A percentile compares a stretch with the other conserved stretches of the same genome.
These are phyloP conservation scores for Metarhizium guizhouense DNA, from an alignment of 2,329 filamentous ascomycete species.

Conservation along the genomic window DNA sequence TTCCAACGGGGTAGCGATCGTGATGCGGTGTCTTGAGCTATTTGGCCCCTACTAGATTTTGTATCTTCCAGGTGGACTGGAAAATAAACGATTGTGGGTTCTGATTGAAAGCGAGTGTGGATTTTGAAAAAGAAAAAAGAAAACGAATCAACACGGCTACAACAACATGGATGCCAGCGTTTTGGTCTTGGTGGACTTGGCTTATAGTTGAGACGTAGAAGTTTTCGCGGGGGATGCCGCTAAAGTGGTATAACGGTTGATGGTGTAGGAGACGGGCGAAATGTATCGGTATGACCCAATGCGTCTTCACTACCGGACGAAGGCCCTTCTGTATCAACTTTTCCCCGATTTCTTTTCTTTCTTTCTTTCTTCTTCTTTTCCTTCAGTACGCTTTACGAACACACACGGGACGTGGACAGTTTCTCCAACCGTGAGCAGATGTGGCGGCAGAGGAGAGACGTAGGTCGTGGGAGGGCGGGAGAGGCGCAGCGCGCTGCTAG, in stretches of 20 bases:
- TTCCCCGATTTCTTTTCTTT: not conserved
- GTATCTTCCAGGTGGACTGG: not conserved
- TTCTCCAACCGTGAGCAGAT: not conserved
- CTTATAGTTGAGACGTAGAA: not conserved
- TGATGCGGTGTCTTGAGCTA: constrained; percentile 14
- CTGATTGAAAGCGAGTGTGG: constrained; percentile 23
- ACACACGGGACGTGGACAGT: not conserved
- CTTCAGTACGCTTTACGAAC: not conserved
- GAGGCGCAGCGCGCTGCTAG: not conserved
- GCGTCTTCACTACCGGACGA: not conserved
- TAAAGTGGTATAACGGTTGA: not conserved
- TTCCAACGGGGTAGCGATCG: constrained; percentile 26
- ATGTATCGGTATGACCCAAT: not conserved
- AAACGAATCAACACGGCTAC: constrained; percentile 1
- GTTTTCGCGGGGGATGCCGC: not conserved
- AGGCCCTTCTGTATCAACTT: not conserved
- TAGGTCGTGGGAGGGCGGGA: not conserved
- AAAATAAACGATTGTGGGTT: constrained; percentile 5
- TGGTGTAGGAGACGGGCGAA: not conserved
- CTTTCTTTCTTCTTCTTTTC: not conserved
- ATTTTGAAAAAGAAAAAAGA: constrained; percentile 13
- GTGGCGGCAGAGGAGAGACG: not conserved
- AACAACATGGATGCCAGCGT: constrained; percentile 5
- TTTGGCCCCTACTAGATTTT: not conserved
- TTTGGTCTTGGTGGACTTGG: not conserved